Conservation (phyloP, 257 asterid species). For the Scutellaria barbata region DNA sequence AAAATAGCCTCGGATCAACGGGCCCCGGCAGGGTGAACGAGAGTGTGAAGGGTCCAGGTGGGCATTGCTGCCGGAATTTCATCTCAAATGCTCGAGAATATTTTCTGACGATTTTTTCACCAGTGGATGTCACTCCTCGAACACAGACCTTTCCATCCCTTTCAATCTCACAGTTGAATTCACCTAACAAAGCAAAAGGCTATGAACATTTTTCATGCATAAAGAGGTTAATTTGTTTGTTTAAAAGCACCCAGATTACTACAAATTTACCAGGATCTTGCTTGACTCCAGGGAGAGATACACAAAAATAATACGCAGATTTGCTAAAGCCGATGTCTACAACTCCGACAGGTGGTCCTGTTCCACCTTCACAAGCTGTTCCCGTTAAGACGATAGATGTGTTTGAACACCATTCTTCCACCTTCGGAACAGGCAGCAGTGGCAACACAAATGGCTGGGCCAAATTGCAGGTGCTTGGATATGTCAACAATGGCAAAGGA, state of each 20-base stretch:
- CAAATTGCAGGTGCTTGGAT: slow-evolving; percentile 16
- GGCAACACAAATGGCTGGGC: slow-evolving; percentile 56
- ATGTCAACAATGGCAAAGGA: slow-evolving; percentile 40
- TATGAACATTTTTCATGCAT: not conserved
- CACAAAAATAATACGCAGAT: slow-evolving; percentile 74
- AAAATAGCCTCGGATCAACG: slow-evolving; percentile 74
- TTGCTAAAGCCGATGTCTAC: slow-evolving; percentile 70
- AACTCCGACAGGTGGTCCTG: slow-evolving; percentile 77
- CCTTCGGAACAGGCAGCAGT: slow-evolving; percentile 54
- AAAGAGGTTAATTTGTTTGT: not conserved
- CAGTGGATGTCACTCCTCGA: slow-evolving; percentile 73
- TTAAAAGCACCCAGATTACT: not conserved
- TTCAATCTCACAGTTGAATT: slow-evolving; percentile 67
- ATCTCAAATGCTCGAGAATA: slow-evolving; percentile 65
- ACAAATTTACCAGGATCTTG: slow-evolving; percentile 70
- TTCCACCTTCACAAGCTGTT: slow-evolving; percentile 55
- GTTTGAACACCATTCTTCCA: slow-evolving; percentile 49
- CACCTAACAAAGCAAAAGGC: slow-evolving; percentile 48
- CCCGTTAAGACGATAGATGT: slow-evolving; percentile 58
- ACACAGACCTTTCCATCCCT: slow-evolving; percentile 65
- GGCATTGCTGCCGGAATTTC: slow-evolving; percentile 77
- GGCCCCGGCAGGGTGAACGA: slow-evolving; percentile 83
- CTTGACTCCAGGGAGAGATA: slow-evolving; percentile 92
- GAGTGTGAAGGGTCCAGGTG: slow-evolving; percentile 79
- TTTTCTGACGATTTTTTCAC: slow-evolving; percentile 53